Percentiles rank a stretch among this genome's conserved stretches.
Conservation (phyloP, 352 stramenopile species). For the Phytophthora sansomeana region DNA sequence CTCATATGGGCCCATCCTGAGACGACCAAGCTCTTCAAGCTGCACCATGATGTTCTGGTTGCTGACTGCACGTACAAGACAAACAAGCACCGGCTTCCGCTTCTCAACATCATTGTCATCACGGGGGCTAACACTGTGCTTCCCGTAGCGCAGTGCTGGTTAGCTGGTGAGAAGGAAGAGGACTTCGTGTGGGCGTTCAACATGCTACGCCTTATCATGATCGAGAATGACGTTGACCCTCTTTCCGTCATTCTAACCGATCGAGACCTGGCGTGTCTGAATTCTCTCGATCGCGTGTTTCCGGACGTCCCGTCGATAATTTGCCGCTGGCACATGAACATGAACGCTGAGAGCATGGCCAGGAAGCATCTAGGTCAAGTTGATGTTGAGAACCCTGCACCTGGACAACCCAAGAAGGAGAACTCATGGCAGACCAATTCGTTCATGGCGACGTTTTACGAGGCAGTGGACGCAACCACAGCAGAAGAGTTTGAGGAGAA, state of each 20-base stretch:
- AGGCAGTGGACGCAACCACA: too few relatives aligned
- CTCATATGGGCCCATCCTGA: too few relatives aligned
- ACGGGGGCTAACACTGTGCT: constrained; percentile 6
- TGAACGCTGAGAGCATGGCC: too few relatives aligned
- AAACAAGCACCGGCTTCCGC: not conserved
- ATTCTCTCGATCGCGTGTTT: constrained; percentile 10
- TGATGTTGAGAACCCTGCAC: too few relatives aligned
- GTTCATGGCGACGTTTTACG: too few relatives aligned
- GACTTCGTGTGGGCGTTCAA: constrained; percentile 32
- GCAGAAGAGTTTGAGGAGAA: too few relatives aligned
- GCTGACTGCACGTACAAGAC: too few relatives aligned
- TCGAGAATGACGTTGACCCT: constrained; percentile 1
- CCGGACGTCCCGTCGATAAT: not conserved
- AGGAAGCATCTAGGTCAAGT: too few relatives aligned
- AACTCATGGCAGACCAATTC: too few relatives aligned
- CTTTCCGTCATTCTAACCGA: constrained; percentile 9
- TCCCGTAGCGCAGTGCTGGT: not conserved
- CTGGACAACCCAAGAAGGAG: too few relatives aligned
- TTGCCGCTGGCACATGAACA: constrained; percentile 31
- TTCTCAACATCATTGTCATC: constrained; percentile 2
- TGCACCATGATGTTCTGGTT: too few relatives aligned
- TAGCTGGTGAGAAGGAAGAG: constrained; percentile 14
- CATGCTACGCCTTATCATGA: constrained; percentile 13
- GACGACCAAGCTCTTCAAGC: too few relatives aligned
- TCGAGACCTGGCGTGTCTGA: constrained; percentile 24